Conservation (phyloP, 2,329 filamentous ascomycete species). For the Ceratocystis variospora region DNA sequence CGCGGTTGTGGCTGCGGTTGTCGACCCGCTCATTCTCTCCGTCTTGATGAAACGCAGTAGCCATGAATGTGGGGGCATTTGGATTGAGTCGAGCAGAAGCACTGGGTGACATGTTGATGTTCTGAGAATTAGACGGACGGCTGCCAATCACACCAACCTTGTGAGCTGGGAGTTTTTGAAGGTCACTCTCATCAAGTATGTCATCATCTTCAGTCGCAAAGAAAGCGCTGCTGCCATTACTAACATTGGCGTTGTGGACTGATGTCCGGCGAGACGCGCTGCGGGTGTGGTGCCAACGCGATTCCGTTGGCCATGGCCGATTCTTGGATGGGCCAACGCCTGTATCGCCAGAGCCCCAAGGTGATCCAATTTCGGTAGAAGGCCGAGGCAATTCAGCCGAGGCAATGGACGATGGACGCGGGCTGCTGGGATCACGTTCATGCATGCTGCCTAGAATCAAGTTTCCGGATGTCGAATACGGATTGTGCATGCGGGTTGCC, state of each 20-base stretch:
- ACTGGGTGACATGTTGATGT: conserved; percentile 31
- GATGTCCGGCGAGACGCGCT: conserved; percentile 71
- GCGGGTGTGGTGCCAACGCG: conserved; percentile 38
- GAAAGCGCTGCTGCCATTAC: not conserved
- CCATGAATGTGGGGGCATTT: conserved; percentile 75
- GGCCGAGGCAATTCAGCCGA: conserved; percentile 61
- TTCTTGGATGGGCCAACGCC: conserved; percentile 36
- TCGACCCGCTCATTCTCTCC: conserved; percentile 25
- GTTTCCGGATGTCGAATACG: conserved; percentile 37
- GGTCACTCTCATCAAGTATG: conserved; percentile 44
- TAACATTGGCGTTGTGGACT: conserved; percentile 59
- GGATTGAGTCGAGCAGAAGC: conserved; percentile 63
- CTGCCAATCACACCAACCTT: conserved; percentile 63
- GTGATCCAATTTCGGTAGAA: conserved; percentile 63
- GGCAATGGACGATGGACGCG: conserved; percentile 54
- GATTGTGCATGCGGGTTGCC: conserved; percentile 32
- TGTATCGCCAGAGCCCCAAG: conserved; percentile 49
- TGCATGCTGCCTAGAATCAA: conserved; percentile 38
- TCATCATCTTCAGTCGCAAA: conserved; percentile 48
- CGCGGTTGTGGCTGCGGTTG: conserved; percentile 22
- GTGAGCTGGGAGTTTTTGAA: conserved; percentile 41
- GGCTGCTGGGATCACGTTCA: conserved; percentile 44
- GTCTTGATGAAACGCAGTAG: conserved; percentile 44
- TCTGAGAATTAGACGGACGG: conserved; percentile 36
- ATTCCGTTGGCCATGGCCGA: conserved; percentile 52